Percentiles rank a stretch among this genome's conserved stretches.
Conservation (phyloP, 352 stramenopile species). For the Pythium aquatile region DNA sequence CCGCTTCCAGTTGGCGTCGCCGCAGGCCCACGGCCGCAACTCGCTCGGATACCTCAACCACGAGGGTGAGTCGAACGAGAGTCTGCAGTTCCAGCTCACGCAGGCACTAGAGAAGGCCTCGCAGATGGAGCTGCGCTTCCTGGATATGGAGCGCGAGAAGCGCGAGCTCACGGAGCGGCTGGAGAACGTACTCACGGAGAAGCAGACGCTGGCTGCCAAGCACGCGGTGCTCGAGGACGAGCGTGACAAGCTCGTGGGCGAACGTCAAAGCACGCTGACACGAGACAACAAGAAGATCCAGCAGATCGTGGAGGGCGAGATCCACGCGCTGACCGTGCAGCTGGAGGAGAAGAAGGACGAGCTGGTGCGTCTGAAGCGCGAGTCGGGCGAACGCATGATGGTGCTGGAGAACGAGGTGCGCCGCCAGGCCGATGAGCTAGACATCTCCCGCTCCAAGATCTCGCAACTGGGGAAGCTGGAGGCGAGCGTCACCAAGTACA, state of each 20-base stretch:
- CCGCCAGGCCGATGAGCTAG: conserved; percentile 79
- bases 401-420: conserved; percentile 85
- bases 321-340: conserved; percentile 69
- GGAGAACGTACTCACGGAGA: conserved; percentile 52
- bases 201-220: conserved; percentile 43
- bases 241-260: conserved; percentile 63
- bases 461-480: conserved; percentile 77
- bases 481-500: conserved; percentile 80
- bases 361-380: conserved; percentile 64
- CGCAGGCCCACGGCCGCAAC: conserved; percentile 26
- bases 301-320: conserved; percentile 81
- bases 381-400: conserved; percentile 74
- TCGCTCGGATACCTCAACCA: conserved; percentile 61
- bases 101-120: conserved; percentile 70
- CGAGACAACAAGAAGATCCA: conserved; percentile 89
- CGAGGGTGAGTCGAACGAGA: conserved; percentile 45
- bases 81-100: conserved; percentile 49
- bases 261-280: conserved; percentile 73
- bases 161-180: conserved; percentile 71
- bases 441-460: conserved; percentile 87
- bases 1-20: conserved; percentile 65
- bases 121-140: conserved; percentile 63
- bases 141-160: conserved; percentile 80
- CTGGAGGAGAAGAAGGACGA: conserved; percentile 81
- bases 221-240: conserved; percentile 58